Evolutionary conservation across 345 rosid species (phyloP).

Genomic region (Pugionium dolabratum): DNA sequence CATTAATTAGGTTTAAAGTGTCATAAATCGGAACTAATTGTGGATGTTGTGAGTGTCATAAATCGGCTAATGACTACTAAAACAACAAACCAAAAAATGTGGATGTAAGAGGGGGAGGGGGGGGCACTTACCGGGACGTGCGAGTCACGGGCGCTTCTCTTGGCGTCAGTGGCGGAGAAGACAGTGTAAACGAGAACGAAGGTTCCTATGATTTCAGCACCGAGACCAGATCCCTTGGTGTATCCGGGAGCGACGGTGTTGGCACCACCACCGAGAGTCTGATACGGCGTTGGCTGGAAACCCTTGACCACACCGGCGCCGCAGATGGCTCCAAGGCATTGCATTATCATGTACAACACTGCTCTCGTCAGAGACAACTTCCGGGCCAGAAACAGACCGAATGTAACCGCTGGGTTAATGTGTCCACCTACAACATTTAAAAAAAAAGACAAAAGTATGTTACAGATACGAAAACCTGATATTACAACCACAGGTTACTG

Average conservation of each 20-base stretch:
- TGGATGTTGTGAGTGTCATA: no score
- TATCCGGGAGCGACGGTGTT: conserved; percentile 48
- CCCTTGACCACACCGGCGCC: conserved; percentile 58
- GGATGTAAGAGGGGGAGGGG: no score
- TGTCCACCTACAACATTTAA: conserved; percentile 43
- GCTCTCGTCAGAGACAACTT: conserved; percentile 43
- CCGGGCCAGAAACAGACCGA: conserved; percentile 41
- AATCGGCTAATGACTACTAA: background rate
- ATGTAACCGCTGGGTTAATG: conserved; percentile 49
- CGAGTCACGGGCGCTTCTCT: conserved; percentile 56
- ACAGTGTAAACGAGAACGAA: conserved; percentile 50
- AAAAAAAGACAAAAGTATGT: background rate
- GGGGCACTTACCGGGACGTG: conserved; percentile 44
- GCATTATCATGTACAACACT: conserved; percentile 41
- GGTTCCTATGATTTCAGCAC: conserved; percentile 49
- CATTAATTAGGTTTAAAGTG: background rate
- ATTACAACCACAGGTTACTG: no score
- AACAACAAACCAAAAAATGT: background rate
- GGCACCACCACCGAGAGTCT: conserved; percentile 50
- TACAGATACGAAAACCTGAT: background rate
- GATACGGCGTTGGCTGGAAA: conserved; percentile 40
- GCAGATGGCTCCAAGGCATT: conserved; percentile 48
- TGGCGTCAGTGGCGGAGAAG: conserved; percentile 54
- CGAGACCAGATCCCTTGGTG: conserved; percentile 49
- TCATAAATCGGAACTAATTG: background rate